phyloP scores from a whole-genome alignment of 192 early-diverging fungal genomes.

The Rhizophlyctis rosea region DNA sequence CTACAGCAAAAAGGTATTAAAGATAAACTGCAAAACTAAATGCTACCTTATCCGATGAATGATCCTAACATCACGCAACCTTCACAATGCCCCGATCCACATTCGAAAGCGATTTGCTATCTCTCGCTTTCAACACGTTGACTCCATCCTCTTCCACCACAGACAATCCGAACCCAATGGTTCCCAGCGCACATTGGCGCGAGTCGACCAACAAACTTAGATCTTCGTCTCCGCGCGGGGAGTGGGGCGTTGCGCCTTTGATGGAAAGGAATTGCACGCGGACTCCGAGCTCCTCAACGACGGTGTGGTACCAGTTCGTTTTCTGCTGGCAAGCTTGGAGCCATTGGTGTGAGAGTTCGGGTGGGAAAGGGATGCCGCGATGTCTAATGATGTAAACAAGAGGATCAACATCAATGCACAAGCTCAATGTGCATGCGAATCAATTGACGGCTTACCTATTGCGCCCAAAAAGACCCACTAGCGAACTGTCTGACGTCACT shows the following conservation, averaged over 20 bases:
- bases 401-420: no score
- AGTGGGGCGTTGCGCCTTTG: background rate
- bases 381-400: no score
- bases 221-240: background rate
- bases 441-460: no score
- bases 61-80: no score
- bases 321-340: no score
- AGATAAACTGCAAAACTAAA: no score
- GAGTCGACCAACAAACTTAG: background rate
- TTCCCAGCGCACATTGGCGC: background rate
- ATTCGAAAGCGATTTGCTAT: no score
- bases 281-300: background rate
- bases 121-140: no score
- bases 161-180: background rate
- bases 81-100: no score
- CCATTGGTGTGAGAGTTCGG: background rate
- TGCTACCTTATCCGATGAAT: no score
- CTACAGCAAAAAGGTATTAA: no score
- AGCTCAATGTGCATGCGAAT: no score
- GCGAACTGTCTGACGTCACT: background rate
- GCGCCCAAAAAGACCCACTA: background rate
- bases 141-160: background rate
- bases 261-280: background rate
- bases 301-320: background rate
- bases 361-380: background rate